phyloP scores from a whole-genome alignment of 495 filamentous ascomycete genomes.

The Friedmanniomyces endolithicus region DNA sequence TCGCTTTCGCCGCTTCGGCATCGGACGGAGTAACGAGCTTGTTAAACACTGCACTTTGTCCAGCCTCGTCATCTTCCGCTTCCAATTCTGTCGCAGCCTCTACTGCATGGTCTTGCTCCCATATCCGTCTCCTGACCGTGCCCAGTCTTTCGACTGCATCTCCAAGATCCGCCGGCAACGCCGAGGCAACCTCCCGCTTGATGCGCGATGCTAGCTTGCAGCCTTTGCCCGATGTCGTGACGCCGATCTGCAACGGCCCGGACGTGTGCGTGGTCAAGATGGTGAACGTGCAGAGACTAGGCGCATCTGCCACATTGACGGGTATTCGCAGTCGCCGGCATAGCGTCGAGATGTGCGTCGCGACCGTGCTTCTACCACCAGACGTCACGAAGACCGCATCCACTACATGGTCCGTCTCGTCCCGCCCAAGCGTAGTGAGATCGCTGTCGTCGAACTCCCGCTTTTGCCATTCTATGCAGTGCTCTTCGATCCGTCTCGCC shows the following conservation, averaged over 20 bases:
- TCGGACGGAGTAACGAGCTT: constrained; percentile 62
- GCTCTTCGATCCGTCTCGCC: constrained; percentile 56
- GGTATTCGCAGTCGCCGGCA: constrained; percentile 76
- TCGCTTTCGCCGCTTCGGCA: constrained; percentile 57
- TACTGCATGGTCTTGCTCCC: constrained; percentile 61
- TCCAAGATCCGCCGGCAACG: constrained; percentile 73
- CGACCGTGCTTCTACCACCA: constrained; percentile 38
- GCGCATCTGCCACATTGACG: constrained; percentile 82
- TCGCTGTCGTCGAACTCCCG: constrained; percentile 62
- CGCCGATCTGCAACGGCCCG: constrained; percentile 86
- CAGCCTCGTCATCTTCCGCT: constrained; percentile 69
- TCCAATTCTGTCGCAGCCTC: constrained; percentile 34
- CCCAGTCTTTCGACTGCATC: constrained; percentile 66
- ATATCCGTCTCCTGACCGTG: constrained; percentile 58
- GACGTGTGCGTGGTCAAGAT: constrained; percentile 79
- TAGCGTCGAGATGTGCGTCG: constrained; percentile 55
- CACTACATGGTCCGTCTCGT: constrained; percentile 65
- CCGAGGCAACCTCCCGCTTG: constrained; percentile 69
- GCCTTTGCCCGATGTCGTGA: constrained; percentile 88
- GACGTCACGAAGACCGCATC: constrained; percentile 86
- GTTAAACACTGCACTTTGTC: constrained; percentile 84
- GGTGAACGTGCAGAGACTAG: constrained; percentile 78
- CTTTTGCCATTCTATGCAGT: constrained; percentile 58
- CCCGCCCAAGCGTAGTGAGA: constrained; percentile 60
- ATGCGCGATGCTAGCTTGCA: constrained; percentile 92